phyloP scores from a whole-genome alignment of 225 moss, liverwort and hornwort genomes.

The Anthoceros angustus region DNA sequence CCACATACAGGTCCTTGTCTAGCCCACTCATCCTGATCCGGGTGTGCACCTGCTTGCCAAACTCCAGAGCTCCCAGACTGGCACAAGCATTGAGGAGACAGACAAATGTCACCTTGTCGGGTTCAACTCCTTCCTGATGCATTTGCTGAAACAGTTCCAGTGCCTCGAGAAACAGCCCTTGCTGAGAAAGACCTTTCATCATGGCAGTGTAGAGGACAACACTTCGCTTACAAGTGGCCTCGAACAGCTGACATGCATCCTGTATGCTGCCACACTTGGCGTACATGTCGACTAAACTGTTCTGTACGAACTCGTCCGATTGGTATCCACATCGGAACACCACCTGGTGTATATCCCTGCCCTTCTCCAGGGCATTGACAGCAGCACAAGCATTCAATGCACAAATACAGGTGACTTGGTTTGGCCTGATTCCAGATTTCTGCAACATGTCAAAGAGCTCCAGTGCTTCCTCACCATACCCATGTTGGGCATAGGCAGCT shows the following conservation, averaged over 20 bases:
- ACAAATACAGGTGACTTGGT: conserved; percentile 33
- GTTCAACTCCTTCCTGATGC: conserved; percentile 20
- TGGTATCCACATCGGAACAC: conserved; percentile 11
- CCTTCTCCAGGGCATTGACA: conserved; percentile 15
- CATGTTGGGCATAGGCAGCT: conserved; percentile 9
- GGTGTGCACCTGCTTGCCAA: background rate
- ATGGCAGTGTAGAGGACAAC: conserved; percentile 14
- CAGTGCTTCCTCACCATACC: background rate
- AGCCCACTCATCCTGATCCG: background rate
- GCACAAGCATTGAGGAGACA: conserved; percentile 17
- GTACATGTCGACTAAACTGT: conserved; percentile 35
- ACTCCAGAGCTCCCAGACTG: conserved; percentile 10
- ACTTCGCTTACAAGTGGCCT: conserved; percentile 36
- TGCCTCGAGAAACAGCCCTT: conserved; percentile 7
- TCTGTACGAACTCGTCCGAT: conserved; percentile 22
- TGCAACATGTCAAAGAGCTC: background rate
- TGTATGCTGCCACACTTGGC: conserved; percentile 39
- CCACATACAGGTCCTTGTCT: background rate
- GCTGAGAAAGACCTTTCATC: conserved; percentile 8
- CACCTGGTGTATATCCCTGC: conserved; percentile 23
- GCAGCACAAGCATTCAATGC: background rate
- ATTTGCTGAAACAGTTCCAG: conserved; percentile 1
- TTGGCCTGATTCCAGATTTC: conserved; percentile 17
- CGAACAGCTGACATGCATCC: conserved; percentile 25
- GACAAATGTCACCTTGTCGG: background rate